Evolutionary conservation across 2,329 filamentous ascomycete species (phyloP).

Genomic region (Fusarium coicis): DNA sequence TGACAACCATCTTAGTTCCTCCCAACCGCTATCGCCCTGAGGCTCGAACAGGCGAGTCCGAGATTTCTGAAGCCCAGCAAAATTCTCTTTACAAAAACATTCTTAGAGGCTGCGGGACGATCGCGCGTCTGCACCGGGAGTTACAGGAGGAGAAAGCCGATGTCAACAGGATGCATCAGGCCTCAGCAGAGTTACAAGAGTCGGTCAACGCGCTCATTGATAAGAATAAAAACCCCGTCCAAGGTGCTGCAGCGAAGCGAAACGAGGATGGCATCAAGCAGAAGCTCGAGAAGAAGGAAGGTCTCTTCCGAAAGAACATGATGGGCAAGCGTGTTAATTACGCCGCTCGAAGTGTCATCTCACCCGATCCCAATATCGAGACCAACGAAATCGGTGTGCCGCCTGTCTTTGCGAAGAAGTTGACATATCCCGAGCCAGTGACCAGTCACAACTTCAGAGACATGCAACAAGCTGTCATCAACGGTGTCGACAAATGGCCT

Average conservation of each 20-base stretch:
- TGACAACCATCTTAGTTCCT: conserved; percentile 86
- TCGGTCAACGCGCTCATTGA: conserved; percentile 94
- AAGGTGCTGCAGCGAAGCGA: conserved; percentile 79
- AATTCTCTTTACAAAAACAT: conserved; percentile 91
- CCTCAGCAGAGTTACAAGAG: conserved; percentile 87
- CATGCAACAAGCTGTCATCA: conserved; percentile 94
- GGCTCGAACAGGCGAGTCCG: conserved; percentile 80
- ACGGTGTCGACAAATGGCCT: conserved; percentile 92
- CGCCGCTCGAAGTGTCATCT: conserved; percentile 96
- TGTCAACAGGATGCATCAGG: conserved; percentile 81
- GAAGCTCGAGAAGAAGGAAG: conserved; percentile 97
- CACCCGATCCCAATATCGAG: conserved; percentile 97
- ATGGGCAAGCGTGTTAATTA: conserved; percentile 99
- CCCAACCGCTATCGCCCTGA: conserved; percentile 93
- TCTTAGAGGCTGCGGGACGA: conserved; percentile 76
- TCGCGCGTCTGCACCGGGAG: conserved; percentile 73
- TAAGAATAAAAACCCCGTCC: conserved; percentile 83
- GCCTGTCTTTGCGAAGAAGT: conserved; percentile 94
- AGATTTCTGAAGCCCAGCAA: conserved; percentile 88
- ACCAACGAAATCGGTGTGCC: conserved; percentile 99
- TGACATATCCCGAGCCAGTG: conserved; percentile 97
- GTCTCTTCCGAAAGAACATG: conserved; percentile 98
- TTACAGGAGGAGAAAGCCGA: conserved; percentile 58
- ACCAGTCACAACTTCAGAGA: conserved; percentile 98
- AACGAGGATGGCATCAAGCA: conserved; percentile 97